phyloP scores from a whole-genome alignment of 345 rosid species.

The Barbarea vulgaris region DNA sequence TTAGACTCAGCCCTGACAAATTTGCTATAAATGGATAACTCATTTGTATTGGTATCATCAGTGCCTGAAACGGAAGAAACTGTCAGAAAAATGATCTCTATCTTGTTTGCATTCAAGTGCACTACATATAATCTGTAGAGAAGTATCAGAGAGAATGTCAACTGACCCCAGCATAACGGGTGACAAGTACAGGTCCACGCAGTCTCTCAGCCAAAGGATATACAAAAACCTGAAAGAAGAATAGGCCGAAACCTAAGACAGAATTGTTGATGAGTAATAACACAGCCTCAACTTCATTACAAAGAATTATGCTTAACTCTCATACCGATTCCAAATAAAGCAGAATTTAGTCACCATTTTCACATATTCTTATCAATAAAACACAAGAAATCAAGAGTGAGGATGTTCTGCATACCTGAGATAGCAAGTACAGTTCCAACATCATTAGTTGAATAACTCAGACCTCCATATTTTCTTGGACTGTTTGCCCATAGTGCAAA shows the following conservation, averaged over 20 bases:
- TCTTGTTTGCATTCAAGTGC: conserved; percentile 20
- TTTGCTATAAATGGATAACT: conserved; percentile 67
- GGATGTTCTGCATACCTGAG: conserved; percentile 54
- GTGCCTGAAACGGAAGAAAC: conserved; percentile 45
- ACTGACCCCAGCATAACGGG: conserved; percentile 69
- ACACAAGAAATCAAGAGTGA: neutral
- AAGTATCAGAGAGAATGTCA: conserved; percentile 8
- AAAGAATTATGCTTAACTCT: conserved; percentile 10
- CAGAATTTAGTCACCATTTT: neutral
- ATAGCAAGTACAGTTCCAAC: conserved; percentile 82
- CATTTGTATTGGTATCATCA: conserved; percentile 66
- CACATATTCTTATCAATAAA: conserved; percentile 12
- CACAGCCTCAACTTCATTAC: neutral
- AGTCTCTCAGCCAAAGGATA: conserved; percentile 63
- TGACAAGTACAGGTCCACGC: conserved; percentile 59
- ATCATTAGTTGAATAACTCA: conserved; percentile 64
- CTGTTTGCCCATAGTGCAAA: conserved; percentile 93
- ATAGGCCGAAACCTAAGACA: conserved; percentile 73
- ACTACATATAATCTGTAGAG: neutral
- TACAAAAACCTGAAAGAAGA: conserved; percentile 60
- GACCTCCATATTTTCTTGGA: conserved; percentile 69
- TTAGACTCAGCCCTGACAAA: conserved; percentile 63
- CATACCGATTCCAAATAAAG: neutral
- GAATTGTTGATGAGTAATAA: conserved; percentile 28
- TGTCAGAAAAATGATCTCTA: conserved; percentile 5